A percentile compares a stretch with the other conserved stretches of the same genome.
Conservation (phyloP, 352 stramenopile genomes). For the Blastocystis sp. region DNA sequence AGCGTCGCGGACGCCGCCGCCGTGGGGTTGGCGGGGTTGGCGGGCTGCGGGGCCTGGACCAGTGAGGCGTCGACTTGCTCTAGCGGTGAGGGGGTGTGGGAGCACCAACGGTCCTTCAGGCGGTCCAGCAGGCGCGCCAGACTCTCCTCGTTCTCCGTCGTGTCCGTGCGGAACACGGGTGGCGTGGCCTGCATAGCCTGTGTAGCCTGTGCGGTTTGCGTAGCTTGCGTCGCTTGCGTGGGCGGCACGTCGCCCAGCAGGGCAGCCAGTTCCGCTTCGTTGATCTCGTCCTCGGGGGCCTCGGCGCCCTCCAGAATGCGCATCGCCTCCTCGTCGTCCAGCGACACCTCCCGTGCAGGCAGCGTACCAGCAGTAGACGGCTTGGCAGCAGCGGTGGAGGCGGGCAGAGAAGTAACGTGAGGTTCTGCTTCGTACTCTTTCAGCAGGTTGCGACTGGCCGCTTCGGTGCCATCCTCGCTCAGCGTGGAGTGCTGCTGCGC, state of each 20-base stretch:
- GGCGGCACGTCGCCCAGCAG: not conserved
- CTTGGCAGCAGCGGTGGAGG: too few species aligned
- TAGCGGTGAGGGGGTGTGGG: not conserved
- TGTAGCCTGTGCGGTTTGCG: not conserved
- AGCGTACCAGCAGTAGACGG: not conserved
- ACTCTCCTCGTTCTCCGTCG: slow-evolving; percentile 25
- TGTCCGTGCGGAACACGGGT: not conserved
- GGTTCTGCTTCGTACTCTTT: slow-evolving; percentile 45
- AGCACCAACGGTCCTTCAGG: not conserved
- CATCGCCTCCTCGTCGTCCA: slow-evolving; percentile 51
- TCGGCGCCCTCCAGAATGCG: not conserved
- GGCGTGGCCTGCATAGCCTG: not conserved
- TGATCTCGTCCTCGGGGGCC: not conserved
- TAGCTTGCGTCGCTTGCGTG: not conserved
- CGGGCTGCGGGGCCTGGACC: not conserved
- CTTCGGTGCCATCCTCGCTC: not conserved
- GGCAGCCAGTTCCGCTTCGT: not conserved
- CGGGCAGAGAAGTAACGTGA: not conserved
- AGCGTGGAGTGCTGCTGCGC: not conserved
- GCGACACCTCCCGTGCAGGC: not conserved
- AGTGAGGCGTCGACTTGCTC: not conserved
- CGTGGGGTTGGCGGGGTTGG: not conserved
- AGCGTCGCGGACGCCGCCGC: not conserved
- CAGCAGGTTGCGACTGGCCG: slow-evolving; percentile 10
- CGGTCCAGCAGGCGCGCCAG: not conserved